Conservation (phyloP, 2,329 filamentous ascomycete species). For the Drechslera avenae region DNA sequence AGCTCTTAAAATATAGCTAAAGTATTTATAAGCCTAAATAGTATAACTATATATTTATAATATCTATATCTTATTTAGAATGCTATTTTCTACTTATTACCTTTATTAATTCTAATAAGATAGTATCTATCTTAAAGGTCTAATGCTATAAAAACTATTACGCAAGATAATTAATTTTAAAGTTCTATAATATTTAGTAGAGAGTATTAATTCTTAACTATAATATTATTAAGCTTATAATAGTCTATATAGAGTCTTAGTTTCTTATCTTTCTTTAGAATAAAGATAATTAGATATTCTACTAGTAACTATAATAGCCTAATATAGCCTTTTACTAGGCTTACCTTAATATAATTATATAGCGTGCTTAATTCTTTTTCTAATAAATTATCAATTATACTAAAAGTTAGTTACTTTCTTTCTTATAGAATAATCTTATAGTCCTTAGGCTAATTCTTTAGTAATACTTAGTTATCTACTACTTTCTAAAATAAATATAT, state of each 20-base stretch:
- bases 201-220: not conserved
- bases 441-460: not conserved
- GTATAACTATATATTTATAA: slow-evolving; percentile 13
- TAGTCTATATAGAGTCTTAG: no score
- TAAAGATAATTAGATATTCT: no score
- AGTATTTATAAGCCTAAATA: slow-evolving; percentile 6
- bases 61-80: slow-evolving; percentile 9
- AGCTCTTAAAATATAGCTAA: no score
- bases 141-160: slow-evolving; percentile 12
- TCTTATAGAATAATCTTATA: not conserved
- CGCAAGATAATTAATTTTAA: slow-evolving; percentile 5
- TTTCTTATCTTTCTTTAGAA: no score
- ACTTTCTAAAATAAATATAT: not conserved
- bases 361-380: no score
- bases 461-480: not conserved
- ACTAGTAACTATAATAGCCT: no score
- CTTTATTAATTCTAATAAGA: slow-evolving; percentile 4
- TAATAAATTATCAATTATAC: no score
- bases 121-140: slow-evolving; percentile 13
- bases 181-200: slow-evolving; percentile 15
- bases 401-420: not conserved
- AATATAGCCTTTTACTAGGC: no score
- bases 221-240: not conserved
- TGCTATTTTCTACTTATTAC: slow-evolving; percentile 14
- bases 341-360: no score